phyloP scores from a whole-genome alignment of 73 alveolate species.

The Paramecium sexaurelia region DNA sequence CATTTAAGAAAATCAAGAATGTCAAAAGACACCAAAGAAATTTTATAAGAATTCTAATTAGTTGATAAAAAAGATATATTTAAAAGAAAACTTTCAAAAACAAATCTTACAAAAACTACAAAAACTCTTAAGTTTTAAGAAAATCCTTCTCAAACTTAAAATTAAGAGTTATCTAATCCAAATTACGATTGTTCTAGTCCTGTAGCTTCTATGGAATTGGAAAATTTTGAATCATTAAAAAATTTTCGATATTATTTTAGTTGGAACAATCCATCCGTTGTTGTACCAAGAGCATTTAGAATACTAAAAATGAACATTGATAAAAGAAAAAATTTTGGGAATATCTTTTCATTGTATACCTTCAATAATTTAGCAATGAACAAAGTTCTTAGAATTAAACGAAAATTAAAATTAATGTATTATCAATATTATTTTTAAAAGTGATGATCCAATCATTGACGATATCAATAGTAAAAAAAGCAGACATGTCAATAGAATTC shows the following conservation, averaged over 20 bases:
- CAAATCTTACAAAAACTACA: not conserved
- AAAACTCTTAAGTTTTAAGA: not conserved
- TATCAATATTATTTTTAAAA: not conserved
- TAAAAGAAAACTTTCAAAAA: not conserved
- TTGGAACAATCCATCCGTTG: not conserved
- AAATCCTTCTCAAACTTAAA: not conserved
- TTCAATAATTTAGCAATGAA: not conserved
- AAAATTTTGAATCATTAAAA: not conserved
- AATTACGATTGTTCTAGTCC: not conserved
- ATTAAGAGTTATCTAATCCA: not conserved
- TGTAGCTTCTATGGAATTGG: not conserved
- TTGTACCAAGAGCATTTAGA: not conserved
- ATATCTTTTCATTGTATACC: not conserved
- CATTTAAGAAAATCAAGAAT: not conserved
- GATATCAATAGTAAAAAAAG: not conserved
- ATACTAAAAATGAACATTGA: not conserved
- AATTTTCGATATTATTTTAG: not conserved
- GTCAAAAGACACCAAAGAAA: not conserved
- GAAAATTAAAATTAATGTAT: slow-evolving; percentile 2
- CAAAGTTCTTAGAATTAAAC: not conserved
- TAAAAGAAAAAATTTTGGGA: not conserved
- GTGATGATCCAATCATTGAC: not conserved
- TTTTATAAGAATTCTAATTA: not conserved
- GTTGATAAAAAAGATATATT: not conserved
- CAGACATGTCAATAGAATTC: not conserved